Conservation (phyloP, 305 asterid species). For the Rubia balearica region DNA sequence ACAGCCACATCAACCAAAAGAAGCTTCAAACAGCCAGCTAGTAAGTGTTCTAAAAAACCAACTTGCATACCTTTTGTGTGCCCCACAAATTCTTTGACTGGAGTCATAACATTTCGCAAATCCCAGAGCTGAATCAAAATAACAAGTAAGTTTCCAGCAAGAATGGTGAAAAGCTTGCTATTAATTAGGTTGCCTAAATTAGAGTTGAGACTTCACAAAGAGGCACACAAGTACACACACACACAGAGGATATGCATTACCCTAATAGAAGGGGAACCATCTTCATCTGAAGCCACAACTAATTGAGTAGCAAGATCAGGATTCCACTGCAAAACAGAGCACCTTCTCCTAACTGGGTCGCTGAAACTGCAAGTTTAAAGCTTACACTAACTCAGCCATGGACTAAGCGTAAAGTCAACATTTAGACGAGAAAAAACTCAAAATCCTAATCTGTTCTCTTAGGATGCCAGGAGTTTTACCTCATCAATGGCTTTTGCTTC, state of each 20-base stretch:
- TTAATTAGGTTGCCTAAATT: not conserved
- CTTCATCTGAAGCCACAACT: slow-evolving; percentile 96
- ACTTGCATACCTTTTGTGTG: slow-evolving; percentile 77
- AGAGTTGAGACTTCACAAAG: not conserved
- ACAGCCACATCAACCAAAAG: not conserved
- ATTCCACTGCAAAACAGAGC: slow-evolving; percentile 99
- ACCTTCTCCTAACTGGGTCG: slow-evolving; percentile 75
- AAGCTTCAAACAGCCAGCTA: not conserved
- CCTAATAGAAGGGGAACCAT: slow-evolving; percentile 77
- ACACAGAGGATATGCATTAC: slow-evolving; percentile 32
- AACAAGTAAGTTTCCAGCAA: slow-evolving; percentile 23
- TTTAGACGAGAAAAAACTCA: not conserved
- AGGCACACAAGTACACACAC: not conserved
- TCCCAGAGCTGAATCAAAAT: slow-evolving; percentile 85
- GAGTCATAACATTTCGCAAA: slow-evolving; percentile 86
- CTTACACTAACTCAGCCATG: slow-evolving; percentile 14
- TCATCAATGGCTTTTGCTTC: slow-evolving; percentile 93
- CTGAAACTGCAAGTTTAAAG: slow-evolving; percentile 58
- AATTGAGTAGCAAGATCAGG: slow-evolving; percentile 94
- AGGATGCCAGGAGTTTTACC: slow-evolving; percentile 37
- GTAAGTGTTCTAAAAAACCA: not conserved
- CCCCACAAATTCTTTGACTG: slow-evolving; percentile 87
- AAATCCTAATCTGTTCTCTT: not conserved
- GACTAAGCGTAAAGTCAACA: not conserved
- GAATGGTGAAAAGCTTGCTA: slow-evolving; percentile 8